phyloP scores from a whole-genome alignment of 1,139 yeast genomes.

The Lodderomyces theae region DNA sequence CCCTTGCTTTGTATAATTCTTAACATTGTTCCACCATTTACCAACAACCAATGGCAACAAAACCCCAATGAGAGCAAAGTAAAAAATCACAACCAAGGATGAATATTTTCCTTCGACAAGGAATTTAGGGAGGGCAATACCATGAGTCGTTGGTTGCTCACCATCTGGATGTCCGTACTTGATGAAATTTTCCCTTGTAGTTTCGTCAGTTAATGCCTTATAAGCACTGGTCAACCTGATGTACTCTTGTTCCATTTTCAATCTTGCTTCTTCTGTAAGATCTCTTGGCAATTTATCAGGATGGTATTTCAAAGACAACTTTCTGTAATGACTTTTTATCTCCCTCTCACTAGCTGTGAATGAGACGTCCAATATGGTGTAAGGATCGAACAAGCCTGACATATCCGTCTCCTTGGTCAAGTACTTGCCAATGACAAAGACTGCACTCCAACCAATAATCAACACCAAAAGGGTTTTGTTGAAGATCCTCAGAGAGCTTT shows the following conservation, averaged over 20 bases:
- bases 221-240: slow-evolving; percentile 89
- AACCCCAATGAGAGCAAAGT: slow-evolving; percentile 71
- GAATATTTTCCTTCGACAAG: slow-evolving; percentile 83
- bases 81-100: slow-evolving; percentile 58
- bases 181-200: slow-evolving; percentile 74
- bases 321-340: slow-evolving; percentile 79
- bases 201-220: slow-evolving; percentile 90
- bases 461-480: slow-evolving; percentile 47
- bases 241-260: slow-evolving; percentile 67
- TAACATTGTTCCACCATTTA: slow-evolving; percentile 86
- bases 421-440: slow-evolving; percentile 48
- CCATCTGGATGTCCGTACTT: slow-evolving; percentile 98
- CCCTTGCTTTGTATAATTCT: slow-evolving; percentile 78
- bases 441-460: slow-evolving; percentile 65
- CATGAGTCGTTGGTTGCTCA: slow-evolving; percentile 90
- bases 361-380: slow-evolving; percentile 75
- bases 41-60: slow-evolving; percentile 78
- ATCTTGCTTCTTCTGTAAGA: slow-evolving; percentile 57
- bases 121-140: slow-evolving; percentile 92
- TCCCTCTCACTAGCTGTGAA: slow-evolving; percentile 69
- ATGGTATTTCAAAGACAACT: slow-evolving; percentile 81
- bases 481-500: slow-evolving; percentile 38
- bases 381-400: slow-evolving; percentile 74
- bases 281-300: slow-evolving; percentile 87
- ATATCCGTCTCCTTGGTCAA: slow-evolving; percentile 50